A percentile compares a stretch with the other conserved stretches of the same genome.
phyloP scores from a whole-genome alignment of 2,329 filamentous ascomycete species.

The Cercospora berteroae region DNA sequence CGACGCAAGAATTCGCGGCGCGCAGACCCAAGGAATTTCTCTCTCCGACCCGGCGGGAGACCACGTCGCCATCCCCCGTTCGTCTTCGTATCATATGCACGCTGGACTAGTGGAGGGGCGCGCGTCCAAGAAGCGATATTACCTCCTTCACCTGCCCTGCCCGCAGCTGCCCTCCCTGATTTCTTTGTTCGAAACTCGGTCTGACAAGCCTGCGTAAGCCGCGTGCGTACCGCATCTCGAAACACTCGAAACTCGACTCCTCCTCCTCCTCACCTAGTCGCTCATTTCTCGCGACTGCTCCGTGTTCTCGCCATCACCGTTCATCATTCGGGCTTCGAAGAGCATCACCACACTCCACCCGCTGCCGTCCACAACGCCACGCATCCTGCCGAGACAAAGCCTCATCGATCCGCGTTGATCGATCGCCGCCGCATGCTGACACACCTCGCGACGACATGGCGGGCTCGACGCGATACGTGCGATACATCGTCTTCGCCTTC shows the following conservation, averaged over 20 bases:
- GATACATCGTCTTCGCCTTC: conserved; percentile 74
- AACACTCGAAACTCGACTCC: neutral
- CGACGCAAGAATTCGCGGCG: neutral
- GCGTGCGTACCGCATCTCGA: neutral
- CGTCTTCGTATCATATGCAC: neutral
- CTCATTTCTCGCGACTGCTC: neutral
- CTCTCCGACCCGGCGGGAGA: neutral
- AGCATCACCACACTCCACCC: neutral
- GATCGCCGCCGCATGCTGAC: conserved; percentile 9
- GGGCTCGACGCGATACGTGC: conserved; percentile 68
- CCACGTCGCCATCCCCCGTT: neutral
- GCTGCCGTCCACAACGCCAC: neutral
- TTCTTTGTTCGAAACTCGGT: neutral
- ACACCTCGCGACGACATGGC: conserved; percentile 51
- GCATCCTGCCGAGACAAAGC: neutral
- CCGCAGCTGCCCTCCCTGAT: neutral
- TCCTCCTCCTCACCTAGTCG: neutral
- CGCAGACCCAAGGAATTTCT: neutral
- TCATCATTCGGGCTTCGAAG: neutral
- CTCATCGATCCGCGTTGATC: neutral
- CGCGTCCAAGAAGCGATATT: neutral
- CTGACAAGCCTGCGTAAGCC: neutral
- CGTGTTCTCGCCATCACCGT: neutral
- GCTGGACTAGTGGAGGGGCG: neutral
- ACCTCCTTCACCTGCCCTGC: neutral